A percentile compares a stretch with the other conserved stretches of the same genome.
Conservation (phyloP, 306 rosid genomes). For the Inga laurina region DNA sequence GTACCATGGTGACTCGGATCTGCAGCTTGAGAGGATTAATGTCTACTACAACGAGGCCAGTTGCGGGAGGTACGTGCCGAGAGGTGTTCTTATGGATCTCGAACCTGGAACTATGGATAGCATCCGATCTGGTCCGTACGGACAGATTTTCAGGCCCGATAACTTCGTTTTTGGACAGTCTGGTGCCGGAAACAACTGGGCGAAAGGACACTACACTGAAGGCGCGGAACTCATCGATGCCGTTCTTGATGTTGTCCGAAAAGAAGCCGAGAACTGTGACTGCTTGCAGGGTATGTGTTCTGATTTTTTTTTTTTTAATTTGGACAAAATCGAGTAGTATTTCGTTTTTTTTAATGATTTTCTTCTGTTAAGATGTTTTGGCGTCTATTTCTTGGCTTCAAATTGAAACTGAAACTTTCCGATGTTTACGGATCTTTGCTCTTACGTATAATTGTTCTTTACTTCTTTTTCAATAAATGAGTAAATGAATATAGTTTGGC, state of each 20-base stretch:
- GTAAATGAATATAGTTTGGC: not conserved
- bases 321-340: not conserved
- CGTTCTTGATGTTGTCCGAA: not conserved
- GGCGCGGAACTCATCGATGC: not conserved
- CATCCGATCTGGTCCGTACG: not conserved
- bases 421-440: not conserved
- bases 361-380: not conserved
- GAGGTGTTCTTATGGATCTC: conserved; percentile 82
- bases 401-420: not conserved
- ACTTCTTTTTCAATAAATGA: not conserved
- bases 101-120: conserved; percentile 43
- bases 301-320: not conserved
- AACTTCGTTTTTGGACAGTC: not conserved
- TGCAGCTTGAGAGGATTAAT: conserved; percentile 78
- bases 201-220: not conserved
- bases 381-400: not conserved
- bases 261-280: not conserved
- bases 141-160: conserved; percentile 10
- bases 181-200: not conserved
- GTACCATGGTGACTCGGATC: conserved; percentile 58
- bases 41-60: conserved; percentile 81
- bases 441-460: not conserved
- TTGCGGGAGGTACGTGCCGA: conserved; percentile 64
- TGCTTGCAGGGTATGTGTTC: conserved; percentile 15
- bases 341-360: not conserved